Evolutionary conservation across 805 yeast genomes (phyloP), one percentile per base, ranked within the genome.

Genomic region (Wickerhamiella slavikovae): DNA sequence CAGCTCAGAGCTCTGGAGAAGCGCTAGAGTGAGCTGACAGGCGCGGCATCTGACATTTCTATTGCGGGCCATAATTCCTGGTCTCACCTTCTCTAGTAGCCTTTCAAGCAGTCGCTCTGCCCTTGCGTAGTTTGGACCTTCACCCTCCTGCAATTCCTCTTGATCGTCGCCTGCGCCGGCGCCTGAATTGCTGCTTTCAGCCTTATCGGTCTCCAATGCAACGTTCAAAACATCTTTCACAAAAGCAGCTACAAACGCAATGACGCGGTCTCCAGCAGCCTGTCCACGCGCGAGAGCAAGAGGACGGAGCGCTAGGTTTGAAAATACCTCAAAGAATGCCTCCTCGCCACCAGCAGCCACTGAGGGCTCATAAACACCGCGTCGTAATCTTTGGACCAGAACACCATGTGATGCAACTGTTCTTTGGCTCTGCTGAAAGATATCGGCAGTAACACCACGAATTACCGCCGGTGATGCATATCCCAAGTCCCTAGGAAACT

Each of bases 171-270:
- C 75, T 73, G 48, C 85, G 93, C 29, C 82, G 64, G 2, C 92
- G 60, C 31, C 80, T 55, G 37, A 64, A 3, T 15, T 60, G 20
- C 64, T 57, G 23, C 82, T 58, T 6, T 6, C 21, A 18, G 6
- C 10, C 10, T 18, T 10, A 10, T 18, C 21, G 21, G 21, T 18
- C 10, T 18, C 21, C 21, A 10, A 18, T 18, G 24, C 24, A 22
- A 6, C n/a, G 12, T 6, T 7, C 6, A 22, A 7, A 12, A 25
- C 14, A 8, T 25, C 9, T 4, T 9, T 20, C 14, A 25, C 6
- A 27, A 78, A 80, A 32, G 74, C 85, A 29, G 93, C 95, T 4
- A 73, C 67, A 55, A 85, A 85, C 55, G 83, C 95, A 41, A 83
- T 77, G 14, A 95, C 94, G 50, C 80, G 93, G 49, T 79, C 79